phyloP scores from a whole-genome alignment of 495 filamentous ascomycete genomes.

The Penicillium longicatenatum region DNA sequence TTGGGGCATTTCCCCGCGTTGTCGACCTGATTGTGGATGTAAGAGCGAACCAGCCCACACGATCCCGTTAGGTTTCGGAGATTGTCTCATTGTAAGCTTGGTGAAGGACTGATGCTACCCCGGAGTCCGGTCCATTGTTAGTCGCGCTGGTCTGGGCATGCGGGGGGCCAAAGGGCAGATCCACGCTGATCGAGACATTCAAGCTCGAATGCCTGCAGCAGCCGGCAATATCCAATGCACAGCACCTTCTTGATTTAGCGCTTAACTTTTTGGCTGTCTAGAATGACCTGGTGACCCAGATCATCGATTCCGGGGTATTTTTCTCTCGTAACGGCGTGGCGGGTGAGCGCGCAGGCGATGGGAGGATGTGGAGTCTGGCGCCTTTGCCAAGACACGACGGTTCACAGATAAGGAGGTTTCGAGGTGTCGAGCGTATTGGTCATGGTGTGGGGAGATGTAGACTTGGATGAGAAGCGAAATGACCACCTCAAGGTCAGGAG shows the following conservation, averaged over 20 bases:
- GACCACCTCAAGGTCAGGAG: neutral
- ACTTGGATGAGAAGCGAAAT: neutral
- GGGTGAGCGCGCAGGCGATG: slow-evolving; percentile 7
- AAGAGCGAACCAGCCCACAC: slow-evolving; percentile 3
- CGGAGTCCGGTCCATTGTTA: slow-evolving; percentile 14
- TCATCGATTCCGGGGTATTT: slow-evolving; percentile 29
- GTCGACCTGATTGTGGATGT: slow-evolving; percentile 1
- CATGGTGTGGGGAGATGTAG: slow-evolving; percentile 7
- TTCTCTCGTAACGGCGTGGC: slow-evolving; percentile 30
- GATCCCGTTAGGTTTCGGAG: slow-evolving; percentile 9
- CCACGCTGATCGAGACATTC: neutral
- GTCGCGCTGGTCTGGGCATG: neutral
- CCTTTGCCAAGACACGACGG: slow-evolving; percentile 18
- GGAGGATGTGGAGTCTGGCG: slow-evolving; percentile 27
- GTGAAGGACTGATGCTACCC: slow-evolving; percentile 10
- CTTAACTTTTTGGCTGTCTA: neutral
- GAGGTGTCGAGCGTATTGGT: slow-evolving; percentile 27
- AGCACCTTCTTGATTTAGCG: slow-evolving; percentile 4
- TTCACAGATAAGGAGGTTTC: slow-evolving; percentile 27
- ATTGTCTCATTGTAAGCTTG: slow-evolving; percentile 10
- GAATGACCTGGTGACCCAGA: neutral
- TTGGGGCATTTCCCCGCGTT: slow-evolving; percentile 28
- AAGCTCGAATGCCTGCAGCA: neutral
- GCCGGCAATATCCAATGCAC: neutral
- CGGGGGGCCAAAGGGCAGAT: neutral